A percentile compares a stretch with the other conserved stretches of the same genome.
phyloP scores from a whole-genome alignment of 345 rosid genomes.

The Arabidopsis suecica region DNA sequence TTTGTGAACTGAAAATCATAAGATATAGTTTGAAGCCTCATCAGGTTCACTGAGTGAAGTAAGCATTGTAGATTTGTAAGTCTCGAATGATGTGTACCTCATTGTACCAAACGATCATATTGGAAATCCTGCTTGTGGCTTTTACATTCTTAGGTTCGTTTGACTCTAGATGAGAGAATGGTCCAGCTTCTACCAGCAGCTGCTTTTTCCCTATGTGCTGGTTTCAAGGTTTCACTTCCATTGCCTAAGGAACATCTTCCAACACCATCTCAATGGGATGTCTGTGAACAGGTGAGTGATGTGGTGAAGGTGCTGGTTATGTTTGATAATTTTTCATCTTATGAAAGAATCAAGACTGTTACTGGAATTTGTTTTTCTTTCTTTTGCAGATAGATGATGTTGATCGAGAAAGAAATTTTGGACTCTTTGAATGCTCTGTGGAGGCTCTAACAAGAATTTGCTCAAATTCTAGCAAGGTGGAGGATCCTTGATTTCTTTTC shows the following conservation, averaged over 20 bases:
- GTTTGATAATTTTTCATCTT: slow-evolving; percentile 26
- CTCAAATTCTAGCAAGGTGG: slow-evolving; percentile 47
- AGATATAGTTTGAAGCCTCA: slow-evolving; percentile 10
- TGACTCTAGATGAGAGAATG: slow-evolving; percentile 55
- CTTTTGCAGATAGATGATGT: slow-evolving; percentile 58
- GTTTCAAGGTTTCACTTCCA: slow-evolving; percentile 57
- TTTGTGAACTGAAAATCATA: slow-evolving; percentile 26
- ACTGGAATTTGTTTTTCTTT: slow-evolving; percentile 26
- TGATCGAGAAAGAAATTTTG: slow-evolving; percentile 51
- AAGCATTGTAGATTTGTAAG: slow-evolving; percentile 4
- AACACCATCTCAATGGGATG: slow-evolving; percentile 46
- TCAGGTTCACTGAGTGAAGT: slow-evolving; percentile 18
- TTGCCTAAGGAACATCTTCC: slow-evolving; percentile 48
- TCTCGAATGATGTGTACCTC: slow-evolving; percentile 20
- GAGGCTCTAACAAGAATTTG: slow-evolving; percentile 71
- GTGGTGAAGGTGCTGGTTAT: slow-evolving; percentile 54
- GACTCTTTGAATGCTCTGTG: slow-evolving; percentile 74
- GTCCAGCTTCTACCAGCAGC: slow-evolving; percentile 79
- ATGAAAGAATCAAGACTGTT: slow-evolving; percentile 10
- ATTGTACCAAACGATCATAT: slow-evolving; percentile 18
- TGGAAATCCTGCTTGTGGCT: slow-evolving; percentile 24
- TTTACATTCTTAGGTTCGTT: slow-evolving; percentile 58
- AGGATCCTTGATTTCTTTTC: not conserved
- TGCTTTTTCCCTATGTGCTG: slow-evolving; percentile 76
- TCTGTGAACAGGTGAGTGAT: slow-evolving; percentile 53